These are phyloP conservation scores for Suillus americanus DNA, from an alignment of 768 basidiomycete genomes.

Conservation along the genomic window DNA sequence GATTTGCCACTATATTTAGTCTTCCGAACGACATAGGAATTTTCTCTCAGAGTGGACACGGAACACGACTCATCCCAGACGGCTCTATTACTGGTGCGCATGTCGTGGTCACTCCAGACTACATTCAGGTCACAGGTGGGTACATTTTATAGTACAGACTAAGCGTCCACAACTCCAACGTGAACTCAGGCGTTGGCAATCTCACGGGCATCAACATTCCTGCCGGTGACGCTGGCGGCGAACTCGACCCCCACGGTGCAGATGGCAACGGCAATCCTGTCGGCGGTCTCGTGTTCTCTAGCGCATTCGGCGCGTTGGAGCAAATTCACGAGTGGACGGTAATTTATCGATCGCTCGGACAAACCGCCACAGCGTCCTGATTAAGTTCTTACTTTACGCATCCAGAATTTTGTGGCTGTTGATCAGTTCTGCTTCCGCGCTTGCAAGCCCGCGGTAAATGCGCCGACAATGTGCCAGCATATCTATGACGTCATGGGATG, in stretches of 20 bases:
- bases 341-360: conserved; percentile 20
- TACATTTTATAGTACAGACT: conserved; percentile 11
- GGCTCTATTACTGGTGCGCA: conserved; percentile 69
- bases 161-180: conserved; percentile 20
- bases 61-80: conserved; percentile 68
- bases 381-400: conserved; percentile 5
- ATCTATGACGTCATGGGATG: conserved; percentile 60
- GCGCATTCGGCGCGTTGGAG: conserved; percentile 56
- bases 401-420: conserved; percentile 60
- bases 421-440: conserved; percentile 71
- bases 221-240: conserved; percentile 55
- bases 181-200: conserved; percentile 56
- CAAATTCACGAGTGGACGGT: conserved; percentile 77
- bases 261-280: conserved; percentile 59
- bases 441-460: conserved; percentile 52
- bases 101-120: conserved; percentile 73
- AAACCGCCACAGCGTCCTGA: conserved; percentile 6
- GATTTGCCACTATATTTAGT: conserved; percentile 10
- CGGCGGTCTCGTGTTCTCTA: conserved; percentile 73
- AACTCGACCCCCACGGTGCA: conserved; percentile 71
- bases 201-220: conserved; percentile 66
- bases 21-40: background rate
- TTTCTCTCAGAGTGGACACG: conserved; percentile 48
- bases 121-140: conserved; percentile 66
- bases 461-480: conserved; percentile 59